Conservation (phyloP, 768 basidiomycete species). For the Favolaschia claudopus region DNA sequence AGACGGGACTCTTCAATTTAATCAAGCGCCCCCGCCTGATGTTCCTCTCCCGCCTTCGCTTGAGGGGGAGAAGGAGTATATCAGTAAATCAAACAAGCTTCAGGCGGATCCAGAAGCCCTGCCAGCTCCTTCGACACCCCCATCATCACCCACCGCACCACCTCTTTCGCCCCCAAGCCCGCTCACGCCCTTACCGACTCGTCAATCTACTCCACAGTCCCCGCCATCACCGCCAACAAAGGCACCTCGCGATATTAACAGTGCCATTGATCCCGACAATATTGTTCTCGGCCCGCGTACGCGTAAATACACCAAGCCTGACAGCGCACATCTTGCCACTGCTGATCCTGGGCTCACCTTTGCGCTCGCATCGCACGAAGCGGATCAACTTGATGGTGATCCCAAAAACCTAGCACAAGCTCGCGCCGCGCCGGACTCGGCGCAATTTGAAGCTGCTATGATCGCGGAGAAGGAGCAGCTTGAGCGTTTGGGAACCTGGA, state of each 20-base stretch:
- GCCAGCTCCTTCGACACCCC: background rate
- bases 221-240: background rate
- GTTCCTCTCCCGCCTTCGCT: slow-evolving; percentile 2
- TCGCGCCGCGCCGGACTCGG: slow-evolving; percentile 28
- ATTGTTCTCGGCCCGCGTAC: slow-evolving; percentile 30
- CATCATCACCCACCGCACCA: too few relatives aligned
- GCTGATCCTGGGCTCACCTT: slow-evolving; percentile 28
- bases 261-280: background rate
- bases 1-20: too few relatives aligned
- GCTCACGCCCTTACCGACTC: background rate
- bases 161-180: background rate
- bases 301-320: background rate
- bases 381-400: background rate
- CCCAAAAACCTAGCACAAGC: slow-evolving; percentile 2
- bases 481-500: slow-evolving; percentile 25
- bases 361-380: too few relatives aligned
- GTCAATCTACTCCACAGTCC: background rate
- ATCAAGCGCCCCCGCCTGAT: background rate
- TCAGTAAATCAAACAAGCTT: background rate
- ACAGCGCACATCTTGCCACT: background rate
- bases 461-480: slow-evolving; percentile 20
- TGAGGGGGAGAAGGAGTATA: slow-evolving; percentile 5
- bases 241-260: slow-evolving; percentile 7
- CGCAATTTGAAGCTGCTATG: slow-evolving; percentile 21
- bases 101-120: slow-evolving; percentile 5